phyloP scores from a whole-genome alignment of 768 basidiomycete genomes.

The Mycena metata region DNA sequence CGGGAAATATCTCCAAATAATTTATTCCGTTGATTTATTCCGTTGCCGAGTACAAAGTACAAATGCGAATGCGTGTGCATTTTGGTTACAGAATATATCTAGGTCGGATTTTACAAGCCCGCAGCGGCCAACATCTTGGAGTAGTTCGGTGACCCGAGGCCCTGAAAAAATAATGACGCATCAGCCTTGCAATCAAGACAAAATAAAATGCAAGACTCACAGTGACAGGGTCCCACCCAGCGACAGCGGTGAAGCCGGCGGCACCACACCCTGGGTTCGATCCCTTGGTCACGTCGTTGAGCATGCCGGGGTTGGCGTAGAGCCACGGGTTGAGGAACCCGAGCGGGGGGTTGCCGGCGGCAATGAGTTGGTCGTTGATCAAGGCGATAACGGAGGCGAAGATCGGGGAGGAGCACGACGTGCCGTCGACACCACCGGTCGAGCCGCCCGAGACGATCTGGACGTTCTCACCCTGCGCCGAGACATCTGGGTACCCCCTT shows the following conservation, averaged over 20 bases:
- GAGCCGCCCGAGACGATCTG: slow-evolving; percentile 1
- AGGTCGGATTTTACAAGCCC: slow-evolving; percentile 2
- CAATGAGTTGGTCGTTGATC: slow-evolving; percentile 36
- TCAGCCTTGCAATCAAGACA: not conserved
- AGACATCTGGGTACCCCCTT: slow-evolving; percentile 49
- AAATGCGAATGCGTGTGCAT: no score
- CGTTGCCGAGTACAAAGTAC: no score
- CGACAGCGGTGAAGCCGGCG: slow-evolving; percentile 27
- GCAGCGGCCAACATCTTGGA: slow-evolving; percentile 23
- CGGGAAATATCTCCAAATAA: no score
- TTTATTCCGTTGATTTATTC: no score
- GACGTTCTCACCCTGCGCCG: slow-evolving; percentile 19
- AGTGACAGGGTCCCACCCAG: slow-evolving; percentile 39
- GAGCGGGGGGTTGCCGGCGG: slow-evolving; percentile 31
- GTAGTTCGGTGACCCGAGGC: slow-evolving; percentile 27
- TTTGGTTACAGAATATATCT: no score
- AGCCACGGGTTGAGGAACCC: slow-evolving; percentile 30
- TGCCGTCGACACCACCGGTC: slow-evolving; percentile 15
- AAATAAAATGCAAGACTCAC: not conserved
- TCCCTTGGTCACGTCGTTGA: slow-evolving; percentile 43
- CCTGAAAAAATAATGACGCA: slow-evolving; percentile 4
- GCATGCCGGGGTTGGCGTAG: slow-evolving; percentile 38
- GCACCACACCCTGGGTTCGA: slow-evolving; percentile 36
- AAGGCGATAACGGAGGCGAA: slow-evolving; percentile 41
- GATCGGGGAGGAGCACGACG: slow-evolving; percentile 34